Conservation (phyloP, 2,329 filamentous ascomycete species). For the Trichoderma guizhouense region DNA sequence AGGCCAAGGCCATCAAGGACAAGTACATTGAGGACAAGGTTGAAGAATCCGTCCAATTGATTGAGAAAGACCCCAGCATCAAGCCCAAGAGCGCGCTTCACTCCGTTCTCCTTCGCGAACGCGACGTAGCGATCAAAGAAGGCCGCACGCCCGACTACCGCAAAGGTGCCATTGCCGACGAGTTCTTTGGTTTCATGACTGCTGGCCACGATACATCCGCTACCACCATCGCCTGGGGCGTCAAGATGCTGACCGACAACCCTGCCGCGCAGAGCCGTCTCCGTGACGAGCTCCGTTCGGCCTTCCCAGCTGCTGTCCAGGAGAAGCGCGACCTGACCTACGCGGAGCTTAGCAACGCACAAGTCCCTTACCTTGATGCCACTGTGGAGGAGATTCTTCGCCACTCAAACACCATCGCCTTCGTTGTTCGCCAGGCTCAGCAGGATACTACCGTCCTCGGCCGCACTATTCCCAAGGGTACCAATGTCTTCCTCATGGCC, state of each 20-base stretch:
- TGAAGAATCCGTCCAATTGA: slow-evolving; percentile 1
- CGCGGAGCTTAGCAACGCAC: slow-evolving; percentile 28
- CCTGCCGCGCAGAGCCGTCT: slow-evolving; percentile 26
- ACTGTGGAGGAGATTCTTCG: slow-evolving; percentile 37
- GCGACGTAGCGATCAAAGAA: slow-evolving; percentile 1
- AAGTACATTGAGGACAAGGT: slow-evolving; percentile 4
- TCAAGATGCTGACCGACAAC: slow-evolving; percentile 27
- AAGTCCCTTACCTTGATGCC: slow-evolving; percentile 37
- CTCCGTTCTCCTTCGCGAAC: slow-evolving; percentile 4
- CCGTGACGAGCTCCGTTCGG: slow-evolving; percentile 24
- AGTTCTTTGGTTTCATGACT: slow-evolving; percentile 30
- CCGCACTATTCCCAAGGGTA: slow-evolving; percentile 33
- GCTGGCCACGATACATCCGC: slow-evolving; percentile 31
- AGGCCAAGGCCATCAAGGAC: slow-evolving; percentile 2
- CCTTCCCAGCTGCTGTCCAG: slow-evolving; percentile 22
- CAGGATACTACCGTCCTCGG: slow-evolving; percentile 34
- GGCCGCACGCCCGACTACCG: slow-evolving; percentile 3
- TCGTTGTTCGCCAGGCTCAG: slow-evolving; percentile 29
- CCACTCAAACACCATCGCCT: slow-evolving; percentile 14
- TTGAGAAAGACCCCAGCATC: background rate
- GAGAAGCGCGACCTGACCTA: slow-evolving; percentile 28
- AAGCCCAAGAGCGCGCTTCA: slow-evolving; percentile 1
- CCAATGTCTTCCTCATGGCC: slow-evolving; percentile 29
- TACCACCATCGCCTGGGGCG: slow-evolving; percentile 28
- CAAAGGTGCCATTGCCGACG: slow-evolving; percentile 8